These are phyloP conservation scores for Pyrenopolyporus hunteri DNA, from an alignment of 495 filamentous ascomycete species.

Conservation along the genomic window DNA sequence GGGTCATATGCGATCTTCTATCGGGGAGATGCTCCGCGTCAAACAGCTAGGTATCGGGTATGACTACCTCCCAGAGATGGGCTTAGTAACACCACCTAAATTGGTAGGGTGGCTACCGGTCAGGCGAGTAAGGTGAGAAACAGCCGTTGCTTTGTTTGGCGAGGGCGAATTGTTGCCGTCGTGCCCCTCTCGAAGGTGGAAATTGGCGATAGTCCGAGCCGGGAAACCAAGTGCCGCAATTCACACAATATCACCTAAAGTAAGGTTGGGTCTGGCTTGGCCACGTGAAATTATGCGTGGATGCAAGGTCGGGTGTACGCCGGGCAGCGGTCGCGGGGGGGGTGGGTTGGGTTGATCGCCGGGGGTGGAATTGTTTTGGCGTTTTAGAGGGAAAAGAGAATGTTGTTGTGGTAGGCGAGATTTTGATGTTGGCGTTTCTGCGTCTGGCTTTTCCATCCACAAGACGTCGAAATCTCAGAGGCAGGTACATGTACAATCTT, in stretches of 20 bases:
- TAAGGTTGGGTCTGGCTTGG: not conserved
- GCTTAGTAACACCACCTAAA: not conserved
- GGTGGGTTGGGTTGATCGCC: constrained; percentile 16
- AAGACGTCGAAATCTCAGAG: constrained; percentile 28
- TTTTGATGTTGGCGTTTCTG: constrained; percentile 23
- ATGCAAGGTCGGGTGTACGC: no score
- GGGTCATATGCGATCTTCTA: constrained; percentile 42
- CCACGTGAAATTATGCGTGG: no score
- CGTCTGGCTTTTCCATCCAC: constrained; percentile 23
- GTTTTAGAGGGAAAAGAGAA: not conserved
- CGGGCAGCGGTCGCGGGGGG: no score
- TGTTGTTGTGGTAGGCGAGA: constrained; percentile 11
- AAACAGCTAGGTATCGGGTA: constrained; percentile 8
- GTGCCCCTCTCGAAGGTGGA: constrained; percentile 29
- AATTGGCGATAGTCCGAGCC: constrained; percentile 31
- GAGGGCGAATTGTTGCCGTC: constrained; percentile 1
- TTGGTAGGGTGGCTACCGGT: not conserved
- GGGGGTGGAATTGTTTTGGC: constrained; percentile 14
- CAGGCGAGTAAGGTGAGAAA: not conserved
- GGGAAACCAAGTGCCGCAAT: constrained; percentile 20
- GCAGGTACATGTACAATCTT: constrained; percentile 27
- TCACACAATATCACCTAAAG: not conserved
- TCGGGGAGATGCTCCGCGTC: constrained; percentile 12
- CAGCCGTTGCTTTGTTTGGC: constrained; percentile 23
- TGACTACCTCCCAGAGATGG: constrained; percentile 3